Percentiles rank a stretch among this genome's conserved stretches.
Conservation (phyloP, 169 alveolate species). For the Plasmodium sp. region DNA sequence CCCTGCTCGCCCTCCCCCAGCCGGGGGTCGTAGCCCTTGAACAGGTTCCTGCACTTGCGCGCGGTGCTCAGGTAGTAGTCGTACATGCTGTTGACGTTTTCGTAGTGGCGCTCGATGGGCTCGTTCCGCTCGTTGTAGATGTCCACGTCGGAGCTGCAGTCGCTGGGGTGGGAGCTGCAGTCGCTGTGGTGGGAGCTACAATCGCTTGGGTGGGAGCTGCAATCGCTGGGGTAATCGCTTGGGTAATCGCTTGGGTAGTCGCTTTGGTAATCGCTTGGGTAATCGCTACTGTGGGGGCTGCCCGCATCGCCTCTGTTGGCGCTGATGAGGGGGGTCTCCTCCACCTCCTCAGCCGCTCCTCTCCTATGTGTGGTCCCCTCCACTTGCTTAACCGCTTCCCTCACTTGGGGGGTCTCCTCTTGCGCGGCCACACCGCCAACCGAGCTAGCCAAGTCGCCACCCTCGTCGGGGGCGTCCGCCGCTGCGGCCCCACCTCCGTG, state of each 20-base stretch:
- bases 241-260: too few species aligned
- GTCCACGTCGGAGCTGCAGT: not conserved
- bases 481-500: not conserved
- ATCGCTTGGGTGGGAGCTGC: not conserved
- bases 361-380: not conserved
- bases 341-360: not conserved
- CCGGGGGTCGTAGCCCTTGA: conserved; percentile 41
- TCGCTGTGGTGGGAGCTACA: not conserved
- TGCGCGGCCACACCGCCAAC: not conserved
- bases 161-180: not conserved
- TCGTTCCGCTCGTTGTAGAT: conserved; percentile 57
- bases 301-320: not conserved
- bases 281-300: not conserved
- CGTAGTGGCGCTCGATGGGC: conserved; percentile 39
- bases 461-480: not conserved
- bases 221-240: not conserved
- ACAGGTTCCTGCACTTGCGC: conserved; percentile 30
- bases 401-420: not conserved
- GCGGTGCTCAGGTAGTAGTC: conserved; percentile 41
- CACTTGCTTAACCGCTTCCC: not conserved
- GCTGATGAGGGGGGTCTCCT: not conserved
- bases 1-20: conserved; percentile 1
- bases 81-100: conserved; percentile 37
- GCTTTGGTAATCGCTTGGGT: not conserved
- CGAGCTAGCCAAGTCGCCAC: not conserved